Base-by-base conservation (phyloP, 495 filamentous ascomycete genomes). In the Haplographium delicatum region DNA sequence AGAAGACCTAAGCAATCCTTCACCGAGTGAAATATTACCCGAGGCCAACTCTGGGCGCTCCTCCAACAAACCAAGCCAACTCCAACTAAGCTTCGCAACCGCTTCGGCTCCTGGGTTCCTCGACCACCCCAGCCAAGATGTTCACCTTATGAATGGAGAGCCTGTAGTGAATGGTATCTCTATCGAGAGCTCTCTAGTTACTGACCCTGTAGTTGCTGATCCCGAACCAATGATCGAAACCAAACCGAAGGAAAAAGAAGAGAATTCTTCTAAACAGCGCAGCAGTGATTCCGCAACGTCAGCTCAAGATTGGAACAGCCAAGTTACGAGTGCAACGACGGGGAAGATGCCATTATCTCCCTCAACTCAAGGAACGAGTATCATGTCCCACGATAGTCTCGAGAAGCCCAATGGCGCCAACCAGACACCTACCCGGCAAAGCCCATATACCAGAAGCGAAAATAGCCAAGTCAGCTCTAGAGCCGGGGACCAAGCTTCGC, bases 331-430 rank as follows among this genome's bases (percentile, higher is more conserved):
- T 45, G 74, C 74, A 25, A 75, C 73, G 13, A 78, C 74, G 7
- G 68, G 69, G 27, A 76, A 75, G 62, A 74, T 78, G 72, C 74
- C 76, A 20, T 60, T 77, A n/a, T 78, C 74, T 23, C 76, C 76
- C 6, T 77, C 72, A 52, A 79, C 76, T 5, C 72, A 78, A 60
- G 76, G 76, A 11, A 80, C 76, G 10, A 79, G 75, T 62, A 75
- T 80, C 27, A 68, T 71, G 34, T 44, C 42, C 10, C 15, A 13
- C 13, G 24, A 28, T 3, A 80, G 76, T 56, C 63, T 65, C 7
- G 49, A 56, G 20, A 48, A 53, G 31, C 30, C 23, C 18, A 44
- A 23, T 22, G 34, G 28, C 15, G 23, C 15, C 20, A 41, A 25
- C 6, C 25, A 20, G 37, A 53, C 46, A 46, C 48, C 50, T 3